Evolutionary conservation across 1,284 basidiomycete species (phyloP).

Genomic region (Ganoderma boninense): DNA sequence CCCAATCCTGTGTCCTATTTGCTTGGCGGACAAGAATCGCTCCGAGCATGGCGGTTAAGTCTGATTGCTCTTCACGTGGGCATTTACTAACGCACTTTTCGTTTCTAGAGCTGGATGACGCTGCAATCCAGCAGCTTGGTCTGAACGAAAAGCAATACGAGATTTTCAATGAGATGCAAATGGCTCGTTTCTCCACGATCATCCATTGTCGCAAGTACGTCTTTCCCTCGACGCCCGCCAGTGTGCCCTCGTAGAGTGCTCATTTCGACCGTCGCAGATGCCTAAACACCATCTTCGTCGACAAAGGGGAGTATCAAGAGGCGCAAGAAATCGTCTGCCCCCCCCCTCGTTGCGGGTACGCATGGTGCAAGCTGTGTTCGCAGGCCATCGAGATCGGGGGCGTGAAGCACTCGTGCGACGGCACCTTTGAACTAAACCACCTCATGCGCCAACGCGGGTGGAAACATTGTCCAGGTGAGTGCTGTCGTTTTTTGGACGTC

Average conservation of each 20-base stretch:
- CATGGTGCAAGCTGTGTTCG: slow-evolving; percentile 64
- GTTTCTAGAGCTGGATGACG: slow-evolving; percentile 52
- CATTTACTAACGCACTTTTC: background rate
- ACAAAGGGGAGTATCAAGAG: slow-evolving; percentile 55
- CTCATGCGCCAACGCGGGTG: slow-evolving; percentile 61
- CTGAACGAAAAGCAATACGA: slow-evolving; percentile 55
- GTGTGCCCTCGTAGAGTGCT: background rate
- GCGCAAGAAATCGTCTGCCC: slow-evolving; percentile 52
- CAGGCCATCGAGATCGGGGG: slow-evolving; percentile 49
- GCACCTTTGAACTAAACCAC: slow-evolving; percentile 58
- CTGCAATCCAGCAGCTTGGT: slow-evolving; percentile 53
- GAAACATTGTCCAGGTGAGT: slow-evolving; percentile 64
- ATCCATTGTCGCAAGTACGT: slow-evolving; percentile 60
- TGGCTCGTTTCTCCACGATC: slow-evolving; percentile 59
- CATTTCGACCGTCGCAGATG: slow-evolving; percentile 48
- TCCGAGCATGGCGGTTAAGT: slow-evolving; percentile 52
- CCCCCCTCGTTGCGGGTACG: slow-evolving; percentile 51
- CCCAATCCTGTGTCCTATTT: slow-evolving; percentile 69
- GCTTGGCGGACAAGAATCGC: slow-evolving; percentile 43
- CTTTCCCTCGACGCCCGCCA: background rate
- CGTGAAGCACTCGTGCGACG: slow-evolving; percentile 63
- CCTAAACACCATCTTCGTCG: slow-evolving; percentile 54
- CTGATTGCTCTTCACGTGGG: background rate
- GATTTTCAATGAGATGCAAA: slow-evolving; percentile 61
- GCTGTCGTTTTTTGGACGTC: background rate